A percentile compares a stretch with the other conserved stretches of the same genome.
These are phyloP conservation scores for Spraguea lophii DNA, from an alignment of 371 early-diverging fungal species.

Conservation along the genomic window DNA sequence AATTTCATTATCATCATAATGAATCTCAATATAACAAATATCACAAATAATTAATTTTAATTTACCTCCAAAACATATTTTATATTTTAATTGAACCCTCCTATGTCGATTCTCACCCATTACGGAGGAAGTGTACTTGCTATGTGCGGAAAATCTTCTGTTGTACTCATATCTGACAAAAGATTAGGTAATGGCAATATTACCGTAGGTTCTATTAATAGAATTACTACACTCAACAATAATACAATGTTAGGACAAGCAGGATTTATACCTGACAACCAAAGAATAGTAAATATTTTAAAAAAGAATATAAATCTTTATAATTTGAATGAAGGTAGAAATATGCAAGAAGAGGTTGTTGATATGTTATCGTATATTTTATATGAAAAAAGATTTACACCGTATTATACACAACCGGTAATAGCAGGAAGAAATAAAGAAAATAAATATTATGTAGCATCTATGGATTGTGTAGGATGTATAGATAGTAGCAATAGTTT, in stretches of 20 bases:
- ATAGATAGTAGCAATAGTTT: slow-evolving; percentile 77
- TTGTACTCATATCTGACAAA: slow-evolving; percentile 79
- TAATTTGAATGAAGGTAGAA: slow-evolving; percentile 75
- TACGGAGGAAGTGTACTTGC: slow-evolving; percentile 64
- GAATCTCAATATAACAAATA: too few relatives aligned
- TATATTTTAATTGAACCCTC: too few relatives aligned
- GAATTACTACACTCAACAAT: slow-evolving; percentile 67
- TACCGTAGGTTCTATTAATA: slow-evolving; percentile 74
- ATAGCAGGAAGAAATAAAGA: slow-evolving; percentile 72
- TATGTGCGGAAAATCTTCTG: slow-evolving; percentile 89
- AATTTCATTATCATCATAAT: too few relatives aligned
- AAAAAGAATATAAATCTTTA: slow-evolving; percentile 84
- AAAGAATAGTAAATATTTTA: slow-evolving; percentile 64
- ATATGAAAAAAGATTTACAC: slow-evolving; percentile 80
- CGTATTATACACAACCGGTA: slow-evolving; percentile 77
- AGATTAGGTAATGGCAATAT: slow-evolving; percentile 65
- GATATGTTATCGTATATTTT: slow-evolving; percentile 82
- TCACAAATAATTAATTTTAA: too few relatives aligned
- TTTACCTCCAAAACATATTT: too few relatives aligned
- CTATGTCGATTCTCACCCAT: too few relatives aligned
- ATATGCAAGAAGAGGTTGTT: slow-evolving; percentile 73
- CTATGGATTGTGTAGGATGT: slow-evolving; percentile 89
- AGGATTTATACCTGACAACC: slow-evolving; percentile 84
- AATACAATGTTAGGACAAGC: slow-evolving; percentile 68
- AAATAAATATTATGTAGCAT: slow-evolving; percentile 62